Evolutionary conservation across 495 filamentous ascomycete species (phyloP).

Genomic region (Lophiotrema nucula): DNA sequence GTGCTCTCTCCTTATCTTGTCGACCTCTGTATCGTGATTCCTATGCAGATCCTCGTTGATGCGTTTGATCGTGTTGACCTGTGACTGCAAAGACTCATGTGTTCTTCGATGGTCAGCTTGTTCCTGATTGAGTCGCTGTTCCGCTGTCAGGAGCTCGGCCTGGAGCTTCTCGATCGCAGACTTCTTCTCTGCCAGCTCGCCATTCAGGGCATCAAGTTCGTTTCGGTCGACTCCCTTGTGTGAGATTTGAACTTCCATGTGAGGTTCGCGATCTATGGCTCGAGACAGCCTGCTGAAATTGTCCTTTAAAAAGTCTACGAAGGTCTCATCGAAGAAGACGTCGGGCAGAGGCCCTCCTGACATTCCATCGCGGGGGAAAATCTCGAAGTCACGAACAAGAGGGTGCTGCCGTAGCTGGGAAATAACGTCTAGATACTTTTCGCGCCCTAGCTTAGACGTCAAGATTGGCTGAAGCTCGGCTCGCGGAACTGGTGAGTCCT

Average conservation of each 20-base stretch:
- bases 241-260: constrained; percentile 65
- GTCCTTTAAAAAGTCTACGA: constrained; percentile 93
- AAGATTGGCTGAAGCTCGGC: constrained; percentile 79
- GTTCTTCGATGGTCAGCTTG: constrained; percentile 71
- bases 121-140: constrained; percentile 72
- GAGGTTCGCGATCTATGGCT: constrained; percentile 89
- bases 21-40: constrained; percentile 60
- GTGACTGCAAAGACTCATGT: constrained; percentile 64
- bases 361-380: constrained; percentile 67
- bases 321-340: constrained; percentile 79
- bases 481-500: constrained; percentile 88
- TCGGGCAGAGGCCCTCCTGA: constrained; percentile 67
- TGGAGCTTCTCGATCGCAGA: constrained; percentile 67
- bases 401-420: constrained; percentile 74
- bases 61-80: constrained; percentile 64
- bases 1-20: constrained; percentile 36
- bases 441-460: constrained; percentile 74
- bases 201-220: constrained; percentile 72
- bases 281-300: constrained; percentile 84
- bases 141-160: constrained; percentile 61
- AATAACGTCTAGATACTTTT: constrained; percentile 85
- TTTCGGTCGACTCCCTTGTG: constrained; percentile 44
- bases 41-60: constrained; percentile 70
- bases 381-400: constrained; percentile 87
- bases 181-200: constrained; percentile 71